These are phyloP conservation scores for Suillus cothurnatus DNA, from an alignment of 768 basidiomycete genomes.

Conservation along the genomic window DNA sequence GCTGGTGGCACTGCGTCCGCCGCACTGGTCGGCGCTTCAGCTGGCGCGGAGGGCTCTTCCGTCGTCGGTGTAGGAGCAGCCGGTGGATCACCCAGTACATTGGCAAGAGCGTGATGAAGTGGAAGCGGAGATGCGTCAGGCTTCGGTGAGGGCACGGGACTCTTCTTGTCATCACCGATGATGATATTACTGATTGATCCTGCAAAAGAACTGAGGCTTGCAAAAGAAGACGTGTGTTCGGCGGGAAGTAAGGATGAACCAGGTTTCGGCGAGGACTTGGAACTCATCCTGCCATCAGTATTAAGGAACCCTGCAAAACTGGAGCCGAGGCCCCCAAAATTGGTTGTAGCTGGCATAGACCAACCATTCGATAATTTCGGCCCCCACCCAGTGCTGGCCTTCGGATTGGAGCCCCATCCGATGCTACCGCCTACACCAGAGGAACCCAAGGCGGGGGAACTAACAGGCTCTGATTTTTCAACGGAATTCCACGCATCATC, in stretches of 20 bases:
- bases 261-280: background rate
- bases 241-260: background rate
- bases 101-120: background rate
- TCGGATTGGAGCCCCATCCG: slow-evolving; percentile 10
- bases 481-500: background rate
- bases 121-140: slow-evolving; percentile 2
- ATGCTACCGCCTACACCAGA: background rate
- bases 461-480: background rate
- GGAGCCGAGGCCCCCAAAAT: slow-evolving; percentile 4
- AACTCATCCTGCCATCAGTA: background rate
- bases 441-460: background rate
- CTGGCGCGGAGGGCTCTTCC: background rate
- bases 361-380: background rate
- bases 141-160: background rate
- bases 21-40: background rate
- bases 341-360: background rate
- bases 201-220: background rate
- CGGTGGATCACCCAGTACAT: background rate
- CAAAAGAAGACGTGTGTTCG: background rate
- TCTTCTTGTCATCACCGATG: slow-evolving; percentile 1
- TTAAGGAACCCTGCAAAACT: slow-evolving; percentile 13
- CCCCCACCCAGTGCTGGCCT: background rate
- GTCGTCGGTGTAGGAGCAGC: background rate
- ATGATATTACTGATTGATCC: slow-evolving; percentile 12
- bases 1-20: background rate